Evolutionary conservation across 805 yeast genomes (phyloP).

Genomic region (Hanseniaspora clermontiae): DNA sequence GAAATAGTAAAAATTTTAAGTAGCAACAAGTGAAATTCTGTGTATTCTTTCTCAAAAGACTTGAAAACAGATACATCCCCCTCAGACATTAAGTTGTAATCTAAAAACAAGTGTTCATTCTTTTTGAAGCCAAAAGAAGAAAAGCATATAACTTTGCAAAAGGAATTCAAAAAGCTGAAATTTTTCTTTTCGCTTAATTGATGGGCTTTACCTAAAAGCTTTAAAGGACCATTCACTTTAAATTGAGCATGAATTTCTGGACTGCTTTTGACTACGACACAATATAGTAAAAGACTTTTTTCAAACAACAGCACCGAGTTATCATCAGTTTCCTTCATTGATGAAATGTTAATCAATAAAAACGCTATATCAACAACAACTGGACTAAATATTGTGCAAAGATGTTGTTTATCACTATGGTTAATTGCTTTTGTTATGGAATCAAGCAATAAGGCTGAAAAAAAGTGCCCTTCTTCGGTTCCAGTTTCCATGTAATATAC

Average conservation of each 20-base stretch:
- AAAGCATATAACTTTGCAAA: conserved; percentile 3
- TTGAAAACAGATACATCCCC: not conserved
- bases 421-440: not conserved
- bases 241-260: not conserved
- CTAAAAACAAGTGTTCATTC: not conserved
- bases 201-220: not conserved
- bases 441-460: not conserved
- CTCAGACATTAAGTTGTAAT: not conserved
- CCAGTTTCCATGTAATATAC: not conserved
- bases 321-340: not conserved
- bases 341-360: not conserved
- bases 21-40: conserved; percentile 6
- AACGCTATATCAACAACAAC: not conserved
- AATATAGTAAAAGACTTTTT: not conserved
- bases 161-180: not conserved
- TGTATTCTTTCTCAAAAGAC: not conserved
- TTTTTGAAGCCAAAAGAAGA: not conserved
- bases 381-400: not conserved
- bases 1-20: not conserved
- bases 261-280: not conserved
- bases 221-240: not conserved
- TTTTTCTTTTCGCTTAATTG: not conserved
- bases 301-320: not conserved
- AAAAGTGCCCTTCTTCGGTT: not conserved
- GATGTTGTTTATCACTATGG: not conserved